A percentile compares a stretch with the other conserved stretches of the same genome.
Evolutionary conservation across 1,284 basidiomycete genomes (phyloP).

Genomic region (Malassezia dermatis): DNA sequence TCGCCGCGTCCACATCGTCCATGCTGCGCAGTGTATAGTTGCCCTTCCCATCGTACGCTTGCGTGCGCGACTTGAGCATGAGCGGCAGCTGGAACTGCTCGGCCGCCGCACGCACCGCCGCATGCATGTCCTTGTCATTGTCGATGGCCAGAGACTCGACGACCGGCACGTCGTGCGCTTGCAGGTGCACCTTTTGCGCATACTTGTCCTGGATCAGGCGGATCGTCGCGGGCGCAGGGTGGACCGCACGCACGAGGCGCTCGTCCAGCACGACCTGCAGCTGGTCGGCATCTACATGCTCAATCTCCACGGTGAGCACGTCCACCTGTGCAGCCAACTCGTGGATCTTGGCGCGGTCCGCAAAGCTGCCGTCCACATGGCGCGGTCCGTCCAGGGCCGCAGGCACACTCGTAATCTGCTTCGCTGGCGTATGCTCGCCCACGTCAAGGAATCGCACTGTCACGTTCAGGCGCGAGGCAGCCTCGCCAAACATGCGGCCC

Average conservation of each 20-base stretch:
- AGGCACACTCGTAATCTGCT: constrained; percentile 58
- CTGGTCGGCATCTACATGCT: constrained; percentile 78
- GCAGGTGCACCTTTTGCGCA: constrained; percentile 66
- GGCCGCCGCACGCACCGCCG: constrained; percentile 19
- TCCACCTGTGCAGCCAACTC: constrained; percentile 73
- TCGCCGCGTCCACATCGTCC: constrained; percentile 57
- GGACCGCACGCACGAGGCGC: constrained; percentile 53
- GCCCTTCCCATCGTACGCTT: constrained; percentile 92
- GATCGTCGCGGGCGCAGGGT: constrained; percentile 76
- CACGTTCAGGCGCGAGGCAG: constrained; percentile 78
- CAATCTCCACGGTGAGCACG: constrained; percentile 89
- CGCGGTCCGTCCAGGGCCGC: constrained; percentile 18
- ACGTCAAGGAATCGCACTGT: constrained; percentile 79
- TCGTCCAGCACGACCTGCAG: constrained; percentile 52
- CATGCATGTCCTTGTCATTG: background rate
- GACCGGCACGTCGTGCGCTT: constrained; percentile 54
- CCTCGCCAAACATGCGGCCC: constrained; percentile 88
- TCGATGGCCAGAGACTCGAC: constrained; percentile 56
- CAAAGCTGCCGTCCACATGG: constrained; percentile 84
- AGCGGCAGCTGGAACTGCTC: constrained; percentile 66
- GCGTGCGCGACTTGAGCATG: constrained; percentile 89
- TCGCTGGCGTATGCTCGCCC: constrained; percentile 71
- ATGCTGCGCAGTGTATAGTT: constrained; percentile 65
- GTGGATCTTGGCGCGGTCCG: constrained; percentile 67
- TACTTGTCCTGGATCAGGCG: constrained; percentile 90